A percentile compares a stretch with the other conserved stretches of the same genome.
phyloP scores from a whole-genome alignment of 352 stramenopile genomes.

The Globisporangium polare region DNA sequence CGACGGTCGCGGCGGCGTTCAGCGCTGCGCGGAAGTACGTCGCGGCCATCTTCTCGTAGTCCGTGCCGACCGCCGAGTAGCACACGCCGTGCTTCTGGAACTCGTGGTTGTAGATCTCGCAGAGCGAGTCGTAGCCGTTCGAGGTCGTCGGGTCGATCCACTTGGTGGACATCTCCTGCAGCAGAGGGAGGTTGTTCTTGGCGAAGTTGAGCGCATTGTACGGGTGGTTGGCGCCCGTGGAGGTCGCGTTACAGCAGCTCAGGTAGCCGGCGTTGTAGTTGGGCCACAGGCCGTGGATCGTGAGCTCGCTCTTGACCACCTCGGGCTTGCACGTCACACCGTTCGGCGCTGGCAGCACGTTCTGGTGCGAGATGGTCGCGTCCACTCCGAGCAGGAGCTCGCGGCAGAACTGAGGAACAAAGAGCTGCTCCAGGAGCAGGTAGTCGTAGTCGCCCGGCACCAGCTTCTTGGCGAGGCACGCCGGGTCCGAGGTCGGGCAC shows the following conservation, averaged over 20 bases:
- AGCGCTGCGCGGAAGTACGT: constrained; percentile 69
- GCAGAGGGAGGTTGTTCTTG: constrained; percentile 51
- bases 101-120: constrained; percentile 19
- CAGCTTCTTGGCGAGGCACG: constrained; percentile 59
- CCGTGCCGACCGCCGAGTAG: constrained; percentile 40
- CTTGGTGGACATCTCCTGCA: constrained; percentile 56
- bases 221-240: constrained; percentile 45
- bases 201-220: constrained; percentile 43
- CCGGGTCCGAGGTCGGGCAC: constrained; percentile 48
- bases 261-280: constrained; percentile 75
- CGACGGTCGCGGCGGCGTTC: constrained; percentile 35
- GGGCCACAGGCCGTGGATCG: constrained; percentile 73
- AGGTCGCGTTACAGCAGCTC: constrained; percentile 57
- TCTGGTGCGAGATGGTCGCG: constrained; percentile 75
- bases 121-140: constrained; percentile 57
- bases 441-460: constrained; percentile 71
- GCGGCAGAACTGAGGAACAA: constrained; percentile 77
- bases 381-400: constrained; percentile 68
- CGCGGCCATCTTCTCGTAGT: constrained; percentile 51
- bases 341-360: constrained; percentile 54
- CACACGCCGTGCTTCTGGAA: constrained; percentile 6
- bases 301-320: constrained; percentile 50
- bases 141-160: constrained; percentile 62
- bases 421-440: constrained; percentile 74
- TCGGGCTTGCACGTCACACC: constrained; percentile 41